phyloP scores from a whole-genome alignment of 305 asterid genomes.

The Fraxinus greggii region DNA sequence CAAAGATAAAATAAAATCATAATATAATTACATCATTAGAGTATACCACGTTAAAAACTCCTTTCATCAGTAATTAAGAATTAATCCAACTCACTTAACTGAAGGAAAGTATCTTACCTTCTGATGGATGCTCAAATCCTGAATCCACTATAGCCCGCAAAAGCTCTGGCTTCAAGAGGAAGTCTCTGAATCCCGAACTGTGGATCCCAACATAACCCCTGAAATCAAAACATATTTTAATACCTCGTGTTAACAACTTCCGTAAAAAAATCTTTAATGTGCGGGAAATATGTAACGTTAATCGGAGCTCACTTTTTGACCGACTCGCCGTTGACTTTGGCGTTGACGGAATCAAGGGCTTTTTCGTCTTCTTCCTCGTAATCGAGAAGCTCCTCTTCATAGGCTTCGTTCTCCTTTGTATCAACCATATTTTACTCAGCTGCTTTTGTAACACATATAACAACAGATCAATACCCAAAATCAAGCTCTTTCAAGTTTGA shows the following conservation, averaged over 20 bases:
- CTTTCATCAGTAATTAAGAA: background rate
- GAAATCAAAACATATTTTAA: background rate
- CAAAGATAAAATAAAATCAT: background rate
- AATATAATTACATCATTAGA: background rate
- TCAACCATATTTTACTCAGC: constrained; percentile 52
- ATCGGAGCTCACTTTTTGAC: constrained; percentile 55
- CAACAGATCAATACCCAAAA: constrained; percentile 35
- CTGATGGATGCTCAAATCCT: constrained; percentile 91
- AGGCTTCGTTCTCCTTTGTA: constrained; percentile 65
- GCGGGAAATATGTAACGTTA: background rate
- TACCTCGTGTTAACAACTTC: background rate
- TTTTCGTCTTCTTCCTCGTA: constrained; percentile 88
- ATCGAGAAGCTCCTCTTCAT: constrained; percentile 85
- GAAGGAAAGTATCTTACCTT: constrained; percentile 49
- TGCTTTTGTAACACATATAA: constrained; percentile 18
- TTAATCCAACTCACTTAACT: background rate
- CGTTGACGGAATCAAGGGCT: constrained; percentile 56
- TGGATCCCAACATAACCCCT: constrained; percentile 89
- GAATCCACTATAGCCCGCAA: constrained; percentile 85
- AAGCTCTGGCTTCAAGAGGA: constrained; percentile 81
- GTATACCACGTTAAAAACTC: background rate
- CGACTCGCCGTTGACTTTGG: constrained; percentile 75
- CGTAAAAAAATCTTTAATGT: background rate
- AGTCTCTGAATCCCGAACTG: constrained; percentile 92
- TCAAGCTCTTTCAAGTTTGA: background rate